Percentiles rank a stretch among this genome's conserved stretches.
Evolutionary conservation across 352 stramenopile species (phyloP).

Genomic region (Pythium plurisporium): DNA sequence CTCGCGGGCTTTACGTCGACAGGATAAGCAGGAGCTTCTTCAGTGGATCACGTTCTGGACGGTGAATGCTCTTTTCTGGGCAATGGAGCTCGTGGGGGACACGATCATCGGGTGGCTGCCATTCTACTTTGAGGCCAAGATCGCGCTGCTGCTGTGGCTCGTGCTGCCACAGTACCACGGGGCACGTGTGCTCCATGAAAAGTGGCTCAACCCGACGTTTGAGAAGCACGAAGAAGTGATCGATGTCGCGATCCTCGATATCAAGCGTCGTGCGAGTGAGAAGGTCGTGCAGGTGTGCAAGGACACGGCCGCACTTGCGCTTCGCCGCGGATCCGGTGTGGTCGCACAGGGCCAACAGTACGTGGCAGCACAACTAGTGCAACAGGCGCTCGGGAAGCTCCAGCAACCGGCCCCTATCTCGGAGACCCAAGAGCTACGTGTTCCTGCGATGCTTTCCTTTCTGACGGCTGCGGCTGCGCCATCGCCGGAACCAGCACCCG

Average conservation of each 20-base stretch:
- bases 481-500: background rate
- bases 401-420: background rate
- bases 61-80: slow-evolving; percentile 57
- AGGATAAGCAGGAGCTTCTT: slow-evolving; percentile 46
- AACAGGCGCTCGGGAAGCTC: slow-evolving; percentile 44
- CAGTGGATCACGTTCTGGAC: slow-evolving; percentile 68
- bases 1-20: slow-evolving; percentile 32
- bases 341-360: slow-evolving; percentile 65
- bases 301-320: slow-evolving; percentile 52
- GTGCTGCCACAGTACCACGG: slow-evolving; percentile 54
- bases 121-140: slow-evolving; percentile 74
- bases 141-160: slow-evolving; percentile 64
- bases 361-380: slow-evolving; percentile 54
- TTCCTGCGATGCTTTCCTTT: slow-evolving; percentile 26
- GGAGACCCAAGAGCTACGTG: slow-evolving; percentile 7
- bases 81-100: slow-evolving; percentile 56
- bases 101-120: slow-evolving; percentile 52
- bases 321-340: slow-evolving; percentile 54
- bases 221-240: slow-evolving; percentile 62
- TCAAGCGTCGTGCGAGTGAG: slow-evolving; percentile 60
- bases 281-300: slow-evolving; percentile 65
- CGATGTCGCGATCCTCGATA: slow-evolving; percentile 44
- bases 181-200: slow-evolving; percentile 45
- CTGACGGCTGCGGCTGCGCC: slow-evolving; percentile 1
- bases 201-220: slow-evolving; percentile 61